These are phyloP conservation scores for Neurospora sp. DNA, from an alignment of 495 filamentous ascomycete species.

Conservation along the genomic window DNA sequence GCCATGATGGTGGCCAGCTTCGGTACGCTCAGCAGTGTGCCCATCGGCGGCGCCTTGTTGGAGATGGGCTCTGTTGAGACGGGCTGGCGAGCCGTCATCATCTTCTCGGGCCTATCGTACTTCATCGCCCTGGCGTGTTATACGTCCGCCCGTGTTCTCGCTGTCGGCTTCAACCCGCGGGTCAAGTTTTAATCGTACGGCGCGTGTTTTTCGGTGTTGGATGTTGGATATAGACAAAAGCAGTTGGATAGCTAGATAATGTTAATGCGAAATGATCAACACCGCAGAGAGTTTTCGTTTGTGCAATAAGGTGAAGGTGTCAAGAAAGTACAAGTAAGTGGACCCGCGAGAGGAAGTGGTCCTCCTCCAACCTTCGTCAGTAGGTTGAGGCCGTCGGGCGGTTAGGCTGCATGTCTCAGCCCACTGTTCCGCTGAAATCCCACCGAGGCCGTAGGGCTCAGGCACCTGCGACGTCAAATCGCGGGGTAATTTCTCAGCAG, in stretches of 20 bases:
- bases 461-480: neutral
- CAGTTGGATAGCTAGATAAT: neutral
- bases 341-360: neutral
- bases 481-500: neutral
- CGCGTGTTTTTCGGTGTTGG: neutral
- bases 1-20: conserved; percentile 85
- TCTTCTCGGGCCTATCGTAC: conserved; percentile 59
- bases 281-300: neutral
- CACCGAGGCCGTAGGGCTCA: neutral
- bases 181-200: conserved; percentile 31
- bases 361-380: no score
- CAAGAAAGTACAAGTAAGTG: neutral
- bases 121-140: conserved; percentile 50
- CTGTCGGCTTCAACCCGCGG: conserved; percentile 55
- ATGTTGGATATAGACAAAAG: neutral
- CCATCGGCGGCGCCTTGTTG: conserved; percentile 72
- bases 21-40: conserved; percentile 76
- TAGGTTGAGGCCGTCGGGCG: neutral
- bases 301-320: neutral
- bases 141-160: conserved; percentile 49
- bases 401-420: neutral
- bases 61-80: conserved; percentile 29
- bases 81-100: conserved; percentile 54
- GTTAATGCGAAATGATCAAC: neutral
- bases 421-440: neutral